These are phyloP conservation scores for Sordaria brevicollis DNA, from an alignment of 495 filamentous ascomycete species.

Conservation along the genomic window DNA sequence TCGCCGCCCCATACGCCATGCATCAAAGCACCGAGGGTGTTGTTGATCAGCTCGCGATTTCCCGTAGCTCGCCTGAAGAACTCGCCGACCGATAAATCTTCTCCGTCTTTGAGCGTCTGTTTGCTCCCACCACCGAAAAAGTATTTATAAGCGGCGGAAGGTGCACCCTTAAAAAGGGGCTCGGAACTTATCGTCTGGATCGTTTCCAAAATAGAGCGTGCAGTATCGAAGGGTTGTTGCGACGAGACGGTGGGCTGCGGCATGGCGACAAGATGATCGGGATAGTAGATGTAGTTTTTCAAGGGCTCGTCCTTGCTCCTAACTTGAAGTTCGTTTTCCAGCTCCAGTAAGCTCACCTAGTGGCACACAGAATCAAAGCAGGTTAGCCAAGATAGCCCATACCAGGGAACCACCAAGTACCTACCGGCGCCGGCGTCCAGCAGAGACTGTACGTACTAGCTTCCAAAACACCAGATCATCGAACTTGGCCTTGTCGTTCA, in stretches of 20 bases:
- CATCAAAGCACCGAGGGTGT: slow-evolving; percentile 63
- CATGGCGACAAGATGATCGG: slow-evolving; percentile 64
- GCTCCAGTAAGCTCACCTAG: slow-evolving; percentile 53
- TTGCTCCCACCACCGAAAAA: slow-evolving; percentile 6
- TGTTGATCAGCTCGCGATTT: slow-evolving; percentile 49
- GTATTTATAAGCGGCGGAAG: slow-evolving; percentile 30
- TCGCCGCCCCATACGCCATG: slow-evolving; percentile 96
- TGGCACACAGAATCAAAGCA: not conserved
- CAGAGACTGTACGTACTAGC: slow-evolving; percentile 23
- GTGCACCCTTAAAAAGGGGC: slow-evolving; percentile 49
- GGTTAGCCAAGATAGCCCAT: not conserved
- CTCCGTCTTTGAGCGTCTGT: not conserved
- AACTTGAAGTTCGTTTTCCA: slow-evolving; percentile 48
- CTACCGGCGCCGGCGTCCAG: not conserved
- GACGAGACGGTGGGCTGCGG: slow-evolving; percentile 10
- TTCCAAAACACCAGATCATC: slow-evolving; percentile 35
- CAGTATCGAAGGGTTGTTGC: not conserved
- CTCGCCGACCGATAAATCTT: slow-evolving; percentile 64
- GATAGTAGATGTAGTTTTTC: slow-evolving; percentile 86
- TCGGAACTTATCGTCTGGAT: slow-evolving; percentile 46
- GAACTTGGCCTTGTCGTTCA: slow-evolving; percentile 12
- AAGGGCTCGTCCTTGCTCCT: slow-evolving; percentile 33
- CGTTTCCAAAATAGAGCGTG: slow-evolving; percentile 3
- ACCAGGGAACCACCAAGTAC: not conserved
- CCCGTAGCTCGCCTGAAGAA: slow-evolving; percentile 53